Evolutionary conservation across 2,329 filamentous ascomycete genomes (phyloP).

Genomic region (Aureobasidium sp.): DNA sequence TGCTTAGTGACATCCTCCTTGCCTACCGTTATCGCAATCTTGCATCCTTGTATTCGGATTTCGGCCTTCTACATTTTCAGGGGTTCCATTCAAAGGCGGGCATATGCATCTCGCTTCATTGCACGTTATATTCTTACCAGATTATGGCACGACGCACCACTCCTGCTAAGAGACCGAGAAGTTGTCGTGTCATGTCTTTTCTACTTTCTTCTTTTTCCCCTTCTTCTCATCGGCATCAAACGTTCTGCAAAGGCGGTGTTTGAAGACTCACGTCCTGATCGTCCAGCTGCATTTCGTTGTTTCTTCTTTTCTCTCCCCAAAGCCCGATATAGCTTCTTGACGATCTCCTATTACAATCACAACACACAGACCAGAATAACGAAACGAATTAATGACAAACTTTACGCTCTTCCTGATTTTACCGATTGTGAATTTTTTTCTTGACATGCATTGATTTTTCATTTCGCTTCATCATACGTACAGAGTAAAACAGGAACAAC

Average conservation of each 20-base stretch:
- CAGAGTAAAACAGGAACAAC: not conserved
- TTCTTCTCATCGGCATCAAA: not conserved
- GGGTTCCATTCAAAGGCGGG: not conserved
- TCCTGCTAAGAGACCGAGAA: not conserved
- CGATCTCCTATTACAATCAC: not conserved
- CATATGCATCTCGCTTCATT: not conserved
- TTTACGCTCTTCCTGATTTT: not conserved
- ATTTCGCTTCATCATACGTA: constrained; percentile 1
- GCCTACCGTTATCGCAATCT: not conserved
- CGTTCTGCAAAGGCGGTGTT: not conserved
- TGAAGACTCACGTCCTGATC: not conserved
- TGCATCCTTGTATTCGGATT: not conserved
- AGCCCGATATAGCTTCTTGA: not conserved
- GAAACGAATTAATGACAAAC: constrained; percentile 5
- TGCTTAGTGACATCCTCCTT: not conserved
- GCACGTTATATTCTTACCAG: not conserved
- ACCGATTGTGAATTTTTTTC: not conserved
- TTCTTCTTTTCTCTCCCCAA: not conserved
- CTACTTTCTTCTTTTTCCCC: not conserved
- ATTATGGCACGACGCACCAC: not conserved
- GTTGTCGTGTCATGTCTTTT: not conserved
- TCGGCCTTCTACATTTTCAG: not conserved
- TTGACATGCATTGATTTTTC: not conserved
- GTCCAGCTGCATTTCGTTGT: not conserved
- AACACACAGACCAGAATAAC: constrained; percentile 4